Conservation (phyloP, 768 basidiomycete species). For the Mrakia hoshinonis region DNA sequence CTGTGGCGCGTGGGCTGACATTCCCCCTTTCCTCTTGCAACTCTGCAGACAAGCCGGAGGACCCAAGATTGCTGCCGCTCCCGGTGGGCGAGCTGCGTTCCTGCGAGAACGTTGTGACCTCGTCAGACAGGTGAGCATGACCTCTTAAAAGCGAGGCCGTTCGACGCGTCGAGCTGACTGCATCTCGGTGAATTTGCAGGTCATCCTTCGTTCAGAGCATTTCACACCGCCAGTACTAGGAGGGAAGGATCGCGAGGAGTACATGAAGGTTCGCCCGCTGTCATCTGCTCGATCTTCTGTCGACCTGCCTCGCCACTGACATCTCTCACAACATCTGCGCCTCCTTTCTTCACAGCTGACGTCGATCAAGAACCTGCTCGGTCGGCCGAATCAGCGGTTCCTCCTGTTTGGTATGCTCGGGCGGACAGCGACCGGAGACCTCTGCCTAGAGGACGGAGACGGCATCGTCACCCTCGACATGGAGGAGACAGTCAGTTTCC, state of each 20-base stretch:
- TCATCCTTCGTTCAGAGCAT: slow-evolving; percentile 88
- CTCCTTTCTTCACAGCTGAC: slow-evolving; percentile 53
- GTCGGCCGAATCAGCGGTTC: slow-evolving; percentile 80
- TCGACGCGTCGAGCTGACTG: neutral
- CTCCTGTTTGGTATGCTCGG: slow-evolving; percentile 86
- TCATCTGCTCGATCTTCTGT: neutral
- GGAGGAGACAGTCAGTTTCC: slow-evolving; percentile 60
- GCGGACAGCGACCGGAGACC: slow-evolving; percentile 77
- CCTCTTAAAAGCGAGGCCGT: neutral
- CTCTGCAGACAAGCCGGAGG: slow-evolving; percentile 46
- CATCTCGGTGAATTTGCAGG: slow-evolving; percentile 35
- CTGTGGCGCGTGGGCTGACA: too few relatives aligned
- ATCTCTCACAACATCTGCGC: neutral
- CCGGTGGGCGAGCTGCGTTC: slow-evolving; percentile 69
- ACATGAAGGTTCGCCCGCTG: slow-evolving; percentile 62
- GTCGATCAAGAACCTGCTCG: slow-evolving; percentile 91
- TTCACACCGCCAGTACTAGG: slow-evolving; percentile 93
- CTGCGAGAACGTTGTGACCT: slow-evolving; percentile 78
- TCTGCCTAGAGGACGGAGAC: slow-evolving; percentile 88
- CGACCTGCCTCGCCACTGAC: neutral
- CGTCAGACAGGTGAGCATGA: slow-evolving; percentile 59
- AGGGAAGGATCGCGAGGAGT: slow-evolving; percentile 72
- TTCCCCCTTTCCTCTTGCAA: neutral
- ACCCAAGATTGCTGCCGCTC: slow-evolving; percentile 67
- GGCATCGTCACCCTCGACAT: slow-evolving; percentile 83